A percentile compares a stretch with the other conserved stretches of the same genome.
Evolutionary conservation across 176 grass and related monocot species (phyloP).

Genomic region (Hsuehochloa calcarea): DNA sequence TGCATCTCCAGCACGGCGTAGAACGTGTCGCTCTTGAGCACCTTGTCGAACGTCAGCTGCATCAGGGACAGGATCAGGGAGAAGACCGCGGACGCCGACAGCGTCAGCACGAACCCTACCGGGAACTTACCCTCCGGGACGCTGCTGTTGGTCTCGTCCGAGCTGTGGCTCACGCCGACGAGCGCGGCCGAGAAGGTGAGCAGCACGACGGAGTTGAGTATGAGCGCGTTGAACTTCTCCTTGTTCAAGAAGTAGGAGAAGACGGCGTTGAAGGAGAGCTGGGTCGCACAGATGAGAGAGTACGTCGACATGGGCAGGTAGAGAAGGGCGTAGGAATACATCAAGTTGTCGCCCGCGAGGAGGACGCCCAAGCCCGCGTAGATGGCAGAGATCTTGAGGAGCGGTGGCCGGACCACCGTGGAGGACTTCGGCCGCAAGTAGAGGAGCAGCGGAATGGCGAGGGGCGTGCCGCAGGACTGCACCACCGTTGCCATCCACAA

Average conservation of each 20-base stretch:
- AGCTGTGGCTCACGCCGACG: slow-evolving; percentile 34
- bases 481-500: slow-evolving; percentile 49
- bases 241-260: slow-evolving; percentile 74
- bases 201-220: slow-evolving; percentile 66
- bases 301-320: slow-evolving; percentile 69
- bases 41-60: slow-evolving; percentile 64
- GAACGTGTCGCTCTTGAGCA: slow-evolving; percentile 46
- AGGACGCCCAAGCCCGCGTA: slow-evolving; percentile 54
- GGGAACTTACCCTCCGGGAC: slow-evolving; percentile 37
- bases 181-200: slow-evolving; percentile 67
- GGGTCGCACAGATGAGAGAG: slow-evolving; percentile 50
- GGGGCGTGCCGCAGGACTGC: slow-evolving; percentile 51
- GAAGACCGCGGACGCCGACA: slow-evolving; percentile 55
- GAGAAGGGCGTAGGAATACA: slow-evolving; percentile 69
- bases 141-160: slow-evolving; percentile 24
- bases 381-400: slow-evolving; percentile 36
- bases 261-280: slow-evolving; percentile 68
- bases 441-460: slow-evolving; percentile 36
- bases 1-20: slow-evolving; percentile 52
- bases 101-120: slow-evolving; percentile 46
- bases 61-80: slow-evolving; percentile 65
- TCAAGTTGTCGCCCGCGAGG: slow-evolving; percentile 55
- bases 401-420: not conserved
- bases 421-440: slow-evolving; percentile 29
- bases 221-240: slow-evolving; percentile 52